Base-by-base conservation (phyloP, 2,329 filamentous ascomycete species). In the Xylaria sp. region DNA sequence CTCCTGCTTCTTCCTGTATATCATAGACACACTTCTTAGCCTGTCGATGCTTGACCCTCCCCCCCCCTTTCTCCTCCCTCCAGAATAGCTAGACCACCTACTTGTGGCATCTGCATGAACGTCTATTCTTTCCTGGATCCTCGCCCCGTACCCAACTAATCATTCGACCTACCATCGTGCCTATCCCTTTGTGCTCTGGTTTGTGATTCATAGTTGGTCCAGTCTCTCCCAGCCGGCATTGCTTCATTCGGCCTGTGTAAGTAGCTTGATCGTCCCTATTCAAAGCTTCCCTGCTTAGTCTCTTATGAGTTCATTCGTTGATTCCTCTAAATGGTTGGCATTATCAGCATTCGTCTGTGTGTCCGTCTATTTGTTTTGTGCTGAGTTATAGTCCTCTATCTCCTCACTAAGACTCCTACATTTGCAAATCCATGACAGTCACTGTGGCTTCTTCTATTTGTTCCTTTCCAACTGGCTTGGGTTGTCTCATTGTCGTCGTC, bases 241-340 rank as follows among this genome's bases (percentile, higher is more conserved):
- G 28, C 50, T 67, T 15, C 59, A 32, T 20, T 39, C 36, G 34
- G 18, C 15, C 50, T 60, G 45, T 58, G 65, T 70, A 66, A 64
- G 68, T 70, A 58, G 55, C 50, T 63, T 48, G n/a, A 43, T 36
- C 52, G 15, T 43, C 23, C 55, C 55, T 52, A 18, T 34, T 48
- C 10, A 15, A 43, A 25, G 30, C n/a, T 23, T 9, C 45, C 15
- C 10, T 45, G 28, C 41, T 46, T 50, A 10, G 32, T 7, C 28
- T 50, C 36, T 32, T 30, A 56, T 46, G 46, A 57, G 41, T 60
- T 2, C 50, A 43, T 48, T 64, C 55, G 59, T 62, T 53, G 34
- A 52, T 45, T 63, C 15, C 23, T 67, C 52, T 28, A 39, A 53
- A 66, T 18, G 23, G 15, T 53, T 45, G 45, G 28, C 34, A 55